Conservation (phyloP, 164 flowering plant genomes). For the Santalum album region DNA sequence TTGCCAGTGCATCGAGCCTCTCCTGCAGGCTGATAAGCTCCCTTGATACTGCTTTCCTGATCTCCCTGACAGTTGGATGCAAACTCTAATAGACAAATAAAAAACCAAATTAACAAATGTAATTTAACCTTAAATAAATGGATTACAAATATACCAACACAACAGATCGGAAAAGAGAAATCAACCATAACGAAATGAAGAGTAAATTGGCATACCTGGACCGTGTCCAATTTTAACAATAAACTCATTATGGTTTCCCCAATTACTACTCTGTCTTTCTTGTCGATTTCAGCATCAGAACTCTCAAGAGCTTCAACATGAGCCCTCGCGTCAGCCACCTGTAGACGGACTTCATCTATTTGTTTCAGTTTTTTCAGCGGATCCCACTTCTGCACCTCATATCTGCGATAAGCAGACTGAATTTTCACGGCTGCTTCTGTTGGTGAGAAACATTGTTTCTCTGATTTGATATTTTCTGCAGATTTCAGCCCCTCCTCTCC, state of each 20-base stretch:
- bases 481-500: not conserved
- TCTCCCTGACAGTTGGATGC: slow-evolving; percentile 45
- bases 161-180: too few relatives aligned
- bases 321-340: slow-evolving; percentile 24
- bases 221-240: slow-evolving; percentile 53
- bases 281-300: slow-evolving; percentile 14
- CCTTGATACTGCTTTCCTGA: slow-evolving; percentile 60
- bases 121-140: too few relatives aligned
- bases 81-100: slow-evolving; percentile 34
- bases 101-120: too few relatives aligned
- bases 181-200: too few relatives aligned
- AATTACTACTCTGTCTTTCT: slow-evolving; percentile 33
- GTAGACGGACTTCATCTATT: slow-evolving; percentile 32
- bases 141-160: too few relatives aligned
- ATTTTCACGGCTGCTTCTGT: slow-evolving; percentile 49
- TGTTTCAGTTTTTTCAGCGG: slow-evolving; percentile 59
- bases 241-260: slow-evolving; percentile 64
- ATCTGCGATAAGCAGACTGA: slow-evolving; percentile 69
- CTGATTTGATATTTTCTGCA: not conserved
- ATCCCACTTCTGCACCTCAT: slow-evolving; percentile 54
- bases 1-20: slow-evolving; percentile 37
- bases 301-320: slow-evolving; percentile 29
- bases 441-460: slow-evolving; percentile 17
- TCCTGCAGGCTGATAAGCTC: slow-evolving; percentile 66
- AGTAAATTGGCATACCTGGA: slow-evolving; percentile 45